Base-by-base conservation (phyloP, 305 asterid genomes). In the Solanum hybrid region DNA sequence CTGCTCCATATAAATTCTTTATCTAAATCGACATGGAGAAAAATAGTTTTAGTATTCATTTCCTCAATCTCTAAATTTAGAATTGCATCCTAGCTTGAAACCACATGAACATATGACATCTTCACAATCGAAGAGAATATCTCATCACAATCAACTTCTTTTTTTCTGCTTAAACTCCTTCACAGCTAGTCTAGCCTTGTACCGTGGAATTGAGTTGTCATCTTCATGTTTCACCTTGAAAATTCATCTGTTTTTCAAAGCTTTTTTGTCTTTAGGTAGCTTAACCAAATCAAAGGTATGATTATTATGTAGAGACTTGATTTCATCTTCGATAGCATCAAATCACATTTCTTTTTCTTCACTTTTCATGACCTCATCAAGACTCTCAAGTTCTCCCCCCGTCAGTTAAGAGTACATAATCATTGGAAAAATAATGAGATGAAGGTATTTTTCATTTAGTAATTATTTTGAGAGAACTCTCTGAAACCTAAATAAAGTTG, bases 151-250 rank as follows among this genome's bases (percentile, higher is more conserved):
- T 51, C n/a, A 0, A 51, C 22, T 45, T 1, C 34, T 6, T 1
- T 51, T 51, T 51, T 15, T 15, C 8, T 51, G 0, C n/a, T 51
- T 51, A 17, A 51, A 15, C 22, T 17, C n/a, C 3, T 51, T 51
- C 22, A 51, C 0, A 8, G 22, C 22, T 51, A 51, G 0, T 51
- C 68, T 51, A 15, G 8, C n/a, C 68, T 51, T 51, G 22, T 51
- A 51, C 0, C 22, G 0, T 51, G 68, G 7, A 51, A 15, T 17
- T 51, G 22, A 1, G 57, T 39, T 39, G 9, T 0, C n/a, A 51
- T 2, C 68, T 51, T 51, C 8, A 51, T 51, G 68, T 51, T 51
- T 51, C 22, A 51, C 9, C 68, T 15, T 51, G 22, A 51, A 51
- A 51, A 51, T 17, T 0, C n/a, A 51, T 15, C 3, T 15, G 0